These are phyloP conservation scores for Chamaenerion angustifolium DNA, from an alignment of 345 rosid species.

Conservation along the genomic window DNA sequence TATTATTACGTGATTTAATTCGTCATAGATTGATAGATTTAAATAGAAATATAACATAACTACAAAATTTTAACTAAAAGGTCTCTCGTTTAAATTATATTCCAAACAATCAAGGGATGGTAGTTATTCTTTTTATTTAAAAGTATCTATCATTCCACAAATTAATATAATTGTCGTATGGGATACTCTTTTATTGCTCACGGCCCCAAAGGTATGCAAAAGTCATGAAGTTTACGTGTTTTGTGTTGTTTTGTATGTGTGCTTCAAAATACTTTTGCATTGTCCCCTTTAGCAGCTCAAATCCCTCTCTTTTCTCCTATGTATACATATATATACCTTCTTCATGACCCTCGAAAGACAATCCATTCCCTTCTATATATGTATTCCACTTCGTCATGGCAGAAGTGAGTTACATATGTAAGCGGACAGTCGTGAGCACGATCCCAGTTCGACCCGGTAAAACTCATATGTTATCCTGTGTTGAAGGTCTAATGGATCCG, in stretches of 20 bases:
- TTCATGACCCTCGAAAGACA: background rate
- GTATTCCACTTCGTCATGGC: slow-evolving; percentile 9
- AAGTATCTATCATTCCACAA: no score
- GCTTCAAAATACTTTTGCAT: background rate
- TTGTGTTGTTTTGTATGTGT: background rate
- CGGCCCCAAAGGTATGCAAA: no score
- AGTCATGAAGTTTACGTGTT: slow-evolving; percentile 6
- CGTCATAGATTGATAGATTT: no score
- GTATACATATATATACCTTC: background rate
- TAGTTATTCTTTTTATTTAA: no score
- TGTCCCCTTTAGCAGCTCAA: slow-evolving; percentile 1
- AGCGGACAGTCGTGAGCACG: slow-evolving; percentile 62
- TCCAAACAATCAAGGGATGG: no score
- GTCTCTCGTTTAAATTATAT: no score
- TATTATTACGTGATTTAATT: no score
- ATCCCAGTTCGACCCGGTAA: slow-evolving; percentile 32
- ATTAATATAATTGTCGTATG: no score
- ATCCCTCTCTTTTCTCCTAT: background rate
- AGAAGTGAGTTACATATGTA: slow-evolving; percentile 25
- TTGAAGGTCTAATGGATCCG: slow-evolving; percentile 54
- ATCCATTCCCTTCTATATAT: background rate
- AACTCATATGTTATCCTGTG: slow-evolving; percentile 28
- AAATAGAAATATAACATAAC: no score
- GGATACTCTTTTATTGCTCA: no score
- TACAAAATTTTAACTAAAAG: no score